Conservation (phyloP, 164 flowering plant species). For the Vitis amurensis region DNA sequence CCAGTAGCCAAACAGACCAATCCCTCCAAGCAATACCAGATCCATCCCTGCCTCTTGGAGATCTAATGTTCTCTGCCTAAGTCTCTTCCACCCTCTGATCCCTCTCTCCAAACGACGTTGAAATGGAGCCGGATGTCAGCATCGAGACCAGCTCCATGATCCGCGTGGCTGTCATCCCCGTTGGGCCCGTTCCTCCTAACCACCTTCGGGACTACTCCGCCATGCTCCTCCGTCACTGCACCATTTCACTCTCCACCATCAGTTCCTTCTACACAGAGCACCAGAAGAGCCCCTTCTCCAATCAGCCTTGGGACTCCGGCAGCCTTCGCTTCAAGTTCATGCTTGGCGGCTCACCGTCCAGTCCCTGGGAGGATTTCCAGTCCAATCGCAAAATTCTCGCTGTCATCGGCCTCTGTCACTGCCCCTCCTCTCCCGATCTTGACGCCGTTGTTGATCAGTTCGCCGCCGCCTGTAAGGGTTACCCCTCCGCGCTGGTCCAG, state of each 20-base stretch:
- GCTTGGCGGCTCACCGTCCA: conserved; percentile 77
- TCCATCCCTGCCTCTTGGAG: no score
- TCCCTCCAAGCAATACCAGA: no score
- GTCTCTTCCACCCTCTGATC: neutral
- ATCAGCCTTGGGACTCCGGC: conserved; percentile 95
- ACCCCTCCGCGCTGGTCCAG: conserved; percentile 65
- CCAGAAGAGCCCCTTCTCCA: conserved; percentile 92
- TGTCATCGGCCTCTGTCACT: conserved; percentile 87
- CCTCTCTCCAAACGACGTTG: neutral
- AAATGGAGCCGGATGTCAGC: conserved; percentile 99
- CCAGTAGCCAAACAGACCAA: no score
- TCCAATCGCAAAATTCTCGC: conserved; percentile 84
- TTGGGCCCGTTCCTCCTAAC: conserved; percentile 68
- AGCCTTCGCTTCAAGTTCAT: conserved; percentile 80
- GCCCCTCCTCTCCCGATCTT: conserved; percentile 88
- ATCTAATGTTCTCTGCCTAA: neutral
- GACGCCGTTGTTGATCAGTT: conserved; percentile 53
- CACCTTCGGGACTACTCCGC: conserved; percentile 72
- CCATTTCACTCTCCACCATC: conserved; percentile 74
- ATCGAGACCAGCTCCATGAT: conserved; percentile 86
- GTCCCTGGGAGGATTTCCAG: conserved; percentile 98
- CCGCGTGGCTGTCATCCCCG: conserved; percentile 85
- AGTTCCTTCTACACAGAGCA: conserved; percentile 97
- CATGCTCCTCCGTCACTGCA: conserved; percentile 63
- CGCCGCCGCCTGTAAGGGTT: conserved; percentile 48